Base-by-base conservation (phyloP, 148 eudicot species). In the Fagopyrum tataricum region DNA sequence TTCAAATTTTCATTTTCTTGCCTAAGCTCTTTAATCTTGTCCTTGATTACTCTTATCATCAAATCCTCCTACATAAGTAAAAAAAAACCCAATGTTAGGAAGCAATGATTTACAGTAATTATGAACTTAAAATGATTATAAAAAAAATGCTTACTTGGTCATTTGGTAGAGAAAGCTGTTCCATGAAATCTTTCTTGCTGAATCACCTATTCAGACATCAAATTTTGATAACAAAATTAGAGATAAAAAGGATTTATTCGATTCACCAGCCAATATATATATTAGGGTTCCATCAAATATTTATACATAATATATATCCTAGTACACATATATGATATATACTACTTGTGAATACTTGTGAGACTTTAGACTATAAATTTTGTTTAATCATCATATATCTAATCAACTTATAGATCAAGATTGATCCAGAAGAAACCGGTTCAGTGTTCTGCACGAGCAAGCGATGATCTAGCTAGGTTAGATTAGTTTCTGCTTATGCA, bases 1-100 rank as follows among this genome's bases (percentile, higher is more conserved):
- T 81, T 86, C 71, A 86, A 43, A 67, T 74, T 81, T 67, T 81
- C 79, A 52, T 83, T 86, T 73, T 86, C 89, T 71, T 80, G 87
- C 73, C 78, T 78, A 9, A 81, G 82, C 75, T 81, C 79, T 37
- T 81, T 81, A 83, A 86, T 86, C 81, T 86, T 82, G 21, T 70
- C 82, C 80, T 81, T 79, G 12, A 82, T 77, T 72, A 82, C 79
- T 73, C 71, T 76, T 6, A 80, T 67, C 21, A 78, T 74, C 67
- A 78, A 80, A 13, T 76, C 82, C 86, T 83, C 68, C 68, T 62
- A 9, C 43, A 37, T 0, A 55, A 7, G 20, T 6, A 5, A 20
- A 1, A 55, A 55, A 4, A 15, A 15, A 53, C 2, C 2, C 5
- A 18, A 55, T 6, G 21, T 55, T 12, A 20, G 18, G 53, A 55